Base-by-base conservation (phyloP, 257 asterid genomes). In the Fraxinus americana region DNA sequence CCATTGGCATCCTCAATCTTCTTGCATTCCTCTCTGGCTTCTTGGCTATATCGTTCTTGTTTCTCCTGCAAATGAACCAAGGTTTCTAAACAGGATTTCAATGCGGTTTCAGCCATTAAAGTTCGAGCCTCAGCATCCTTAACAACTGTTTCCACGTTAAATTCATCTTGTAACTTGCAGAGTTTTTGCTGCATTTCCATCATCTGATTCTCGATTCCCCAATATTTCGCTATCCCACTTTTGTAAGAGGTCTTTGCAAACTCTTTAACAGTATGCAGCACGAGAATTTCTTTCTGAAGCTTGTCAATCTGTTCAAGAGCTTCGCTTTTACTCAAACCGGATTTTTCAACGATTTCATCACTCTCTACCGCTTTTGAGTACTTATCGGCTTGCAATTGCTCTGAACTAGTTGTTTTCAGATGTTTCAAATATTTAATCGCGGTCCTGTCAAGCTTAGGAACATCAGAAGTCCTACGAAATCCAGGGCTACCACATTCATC, bases 71-170 rank as follows among this genome's bases (percentile, higher is more conserved):
- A 71, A 84, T 80, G 73, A 9, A 80, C 70, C 70, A 89, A 71
- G 0, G 88, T 81, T 50, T 89, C 90, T 54, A 82, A 79, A 70
- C 93, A 89, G 0, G 93, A 86, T 41, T 70, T 87, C 17, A 89
- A 77, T 0, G 93, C 93, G 0, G 91, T 87, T 79, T 87, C 89
- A 13, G 93, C 91, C 91, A 89, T 89, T 27, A 89, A 68, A 3
- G 87, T 82, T 1, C 90, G 78, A 29, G 93, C 93, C 39, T 86
- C 91, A 14, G 81, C 89, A 30, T 89, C 93, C 81, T 89, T 89
- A 16, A 87, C 84, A 2, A 84, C 84, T 0, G 68, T 57, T 16
- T 79, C 91, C 75, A 86, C 79, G 12, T 79, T 54, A 8, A 87
- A 89, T 69, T 89, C 93, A 45, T 89, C 90, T 19, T 89, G 89